A percentile compares a stretch with the other conserved stretches of the same genome.
Conservation (phyloP, 352 stramenopile species). For the Blastocystis sp. region DNA sequence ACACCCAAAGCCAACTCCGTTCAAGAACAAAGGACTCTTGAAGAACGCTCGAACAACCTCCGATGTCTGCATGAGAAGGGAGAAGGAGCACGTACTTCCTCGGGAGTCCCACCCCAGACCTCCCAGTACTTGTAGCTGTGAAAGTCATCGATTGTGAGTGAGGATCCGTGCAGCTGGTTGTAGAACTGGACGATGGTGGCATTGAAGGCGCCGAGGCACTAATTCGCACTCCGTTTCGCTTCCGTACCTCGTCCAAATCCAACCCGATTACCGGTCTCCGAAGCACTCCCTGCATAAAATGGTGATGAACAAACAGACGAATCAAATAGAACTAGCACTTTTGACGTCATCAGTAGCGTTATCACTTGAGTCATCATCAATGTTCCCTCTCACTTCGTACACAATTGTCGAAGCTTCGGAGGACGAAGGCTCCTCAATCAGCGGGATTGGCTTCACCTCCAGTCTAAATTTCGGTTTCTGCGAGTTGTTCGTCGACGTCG, state of each 20-base stretch:
- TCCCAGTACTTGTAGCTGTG: slow-evolving; percentile 42
- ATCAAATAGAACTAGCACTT: not conserved
- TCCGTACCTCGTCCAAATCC: slow-evolving; percentile 12
- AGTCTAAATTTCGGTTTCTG: not conserved
- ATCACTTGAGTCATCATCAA: not conserved
- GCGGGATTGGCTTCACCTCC: not conserved
- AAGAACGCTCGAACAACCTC: slow-evolving; percentile 3
- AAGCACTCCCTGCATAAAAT: too few relatives aligned
- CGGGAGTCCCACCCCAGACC: slow-evolving; percentile 14
- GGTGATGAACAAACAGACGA: slow-evolving; percentile 7
- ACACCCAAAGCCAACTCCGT: not conserved
- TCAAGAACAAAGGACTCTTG: not conserved
- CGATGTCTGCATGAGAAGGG: not conserved
- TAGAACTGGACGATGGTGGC: slow-evolving; percentile 20
- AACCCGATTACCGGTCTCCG: slow-evolving; percentile 14
- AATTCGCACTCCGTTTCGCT: not conserved
- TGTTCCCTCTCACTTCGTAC: slow-evolving; percentile 7
- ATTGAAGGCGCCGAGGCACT: slow-evolving; percentile 42
- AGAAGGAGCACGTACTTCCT: not conserved
- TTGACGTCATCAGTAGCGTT: not conserved
- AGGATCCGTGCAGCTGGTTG: not conserved
- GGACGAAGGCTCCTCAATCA: slow-evolving; percentile 3
- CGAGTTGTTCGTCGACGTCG: not conserved
- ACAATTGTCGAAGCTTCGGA: not conserved
- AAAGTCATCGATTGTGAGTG: slow-evolving; percentile 5